phyloP scores from a whole-genome alignment of 1,284 basidiomycete genomes.

The Sporisorium scitamineum region DNA sequence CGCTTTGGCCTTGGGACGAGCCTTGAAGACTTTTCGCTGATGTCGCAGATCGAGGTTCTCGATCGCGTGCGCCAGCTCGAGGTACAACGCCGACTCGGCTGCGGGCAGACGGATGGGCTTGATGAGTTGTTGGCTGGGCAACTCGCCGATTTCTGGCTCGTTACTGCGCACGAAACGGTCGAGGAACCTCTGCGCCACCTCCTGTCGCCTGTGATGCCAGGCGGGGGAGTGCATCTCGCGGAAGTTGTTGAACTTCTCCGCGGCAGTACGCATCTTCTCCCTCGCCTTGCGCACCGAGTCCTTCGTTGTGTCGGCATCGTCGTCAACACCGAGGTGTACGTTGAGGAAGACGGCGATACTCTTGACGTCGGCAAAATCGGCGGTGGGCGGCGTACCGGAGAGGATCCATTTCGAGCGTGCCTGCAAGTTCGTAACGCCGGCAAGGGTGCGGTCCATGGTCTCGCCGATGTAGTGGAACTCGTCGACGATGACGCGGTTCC shows the following conservation, averaged over 20 bases:
- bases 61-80: slow-evolving; percentile 94
- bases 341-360: slow-evolving; percentile 71
- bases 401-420: slow-evolving; percentile 90
- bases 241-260: slow-evolving; percentile 95
- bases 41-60: slow-evolving; percentile 83
- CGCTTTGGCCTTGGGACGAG: slow-evolving; percentile 26
- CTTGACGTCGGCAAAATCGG: slow-evolving; percentile 89
- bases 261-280: slow-evolving; percentile 84
- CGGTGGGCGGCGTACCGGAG: slow-evolving; percentile 93
- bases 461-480: slow-evolving; percentile 90
- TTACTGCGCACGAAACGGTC: slow-evolving; percentile 75
- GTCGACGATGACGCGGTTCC: slow-evolving; percentile 85
- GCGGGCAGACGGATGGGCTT: slow-evolving; percentile 83
- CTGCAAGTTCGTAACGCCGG: slow-evolving; percentile 81
- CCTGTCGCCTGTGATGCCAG: slow-evolving; percentile 89
- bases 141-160: slow-evolving; percentile 95
- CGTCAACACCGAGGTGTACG: slow-evolving; percentile 73
- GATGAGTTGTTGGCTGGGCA: slow-evolving; percentile 80
- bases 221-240: slow-evolving; percentile 89
- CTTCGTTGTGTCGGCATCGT: slow-evolving; percentile 81
- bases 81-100: slow-evolving; percentile 92
- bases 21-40: slow-evolving; percentile 55
- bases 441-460: slow-evolving; percentile 76
- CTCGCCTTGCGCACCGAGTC: slow-evolving; percentile 75
- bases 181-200: slow-evolving; percentile 82